Conservation (phyloP, 2,329 filamentous ascomycete species). For the Paraphoma chrysanthemicola region DNA sequence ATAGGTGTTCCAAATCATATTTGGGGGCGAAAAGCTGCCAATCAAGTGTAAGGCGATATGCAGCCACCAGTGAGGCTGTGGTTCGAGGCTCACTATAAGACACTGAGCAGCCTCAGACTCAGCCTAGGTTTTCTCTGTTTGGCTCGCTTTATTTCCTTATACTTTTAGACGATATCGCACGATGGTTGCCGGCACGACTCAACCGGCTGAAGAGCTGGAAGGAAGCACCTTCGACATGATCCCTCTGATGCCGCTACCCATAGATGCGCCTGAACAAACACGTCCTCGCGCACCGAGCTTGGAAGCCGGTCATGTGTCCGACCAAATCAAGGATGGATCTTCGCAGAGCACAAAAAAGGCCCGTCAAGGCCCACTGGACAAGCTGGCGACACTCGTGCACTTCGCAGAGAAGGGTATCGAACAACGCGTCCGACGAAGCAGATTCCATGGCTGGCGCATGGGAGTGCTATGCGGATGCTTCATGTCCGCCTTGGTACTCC, state of each 20-base stretch:
- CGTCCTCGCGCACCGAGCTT: neutral
- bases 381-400: neutral
- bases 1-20: no score
- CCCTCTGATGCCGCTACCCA: neutral
- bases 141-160: no score
- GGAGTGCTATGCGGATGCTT: constrained; percentile 18
- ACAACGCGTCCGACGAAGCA: constrained; percentile 9
- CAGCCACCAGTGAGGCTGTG: neutral
- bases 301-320: neutral
- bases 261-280: neutral
- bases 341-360: neutral
- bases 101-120: neutral
- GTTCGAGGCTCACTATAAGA: neutral
- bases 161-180: no score
- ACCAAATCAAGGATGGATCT: neutral
- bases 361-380: neutral
- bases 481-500: constrained; percentile 14
- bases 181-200: no score
- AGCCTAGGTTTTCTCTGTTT: neutral
- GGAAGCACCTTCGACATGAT: neutral
- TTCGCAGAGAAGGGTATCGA: neutral
- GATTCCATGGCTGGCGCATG: constrained; percentile 28
- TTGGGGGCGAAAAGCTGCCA: neutral
- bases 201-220: no score
- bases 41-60: neutral